Percentiles rank a stretch among this genome's conserved stretches.
phyloP scores from a whole-genome alignment of 2,329 filamentous ascomycete genomes.

The Aureobasidium melanogenum region DNA sequence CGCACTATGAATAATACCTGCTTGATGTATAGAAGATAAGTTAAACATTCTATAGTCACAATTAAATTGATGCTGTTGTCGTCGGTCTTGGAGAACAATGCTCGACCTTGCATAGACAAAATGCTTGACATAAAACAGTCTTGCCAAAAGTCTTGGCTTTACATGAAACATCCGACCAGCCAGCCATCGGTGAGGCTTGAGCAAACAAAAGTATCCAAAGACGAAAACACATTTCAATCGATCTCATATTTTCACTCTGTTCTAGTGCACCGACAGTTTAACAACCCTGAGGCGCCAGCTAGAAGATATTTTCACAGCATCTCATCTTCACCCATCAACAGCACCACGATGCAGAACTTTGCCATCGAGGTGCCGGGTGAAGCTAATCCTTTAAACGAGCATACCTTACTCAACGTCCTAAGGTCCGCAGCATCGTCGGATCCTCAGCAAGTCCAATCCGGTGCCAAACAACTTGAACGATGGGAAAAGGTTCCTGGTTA shows the following conservation, averaged over 20 bases:
- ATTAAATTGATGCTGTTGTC: background rate
- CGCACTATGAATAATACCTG: too few relatives aligned
- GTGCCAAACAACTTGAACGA: conserved; percentile 42
- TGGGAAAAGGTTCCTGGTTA: conserved; percentile 42
- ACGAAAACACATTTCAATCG: background rate
- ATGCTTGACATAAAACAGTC: background rate
- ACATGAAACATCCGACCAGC: background rate
- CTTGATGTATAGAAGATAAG: background rate
- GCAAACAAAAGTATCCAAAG: background rate
- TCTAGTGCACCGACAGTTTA: background rate
- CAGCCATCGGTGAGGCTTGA: background rate
- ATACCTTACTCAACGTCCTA: conserved; percentile 39
- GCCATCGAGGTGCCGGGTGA: conserved; percentile 69
- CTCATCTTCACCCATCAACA: background rate
- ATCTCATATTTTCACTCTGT: background rate
- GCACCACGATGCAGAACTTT: conserved; percentile 18
- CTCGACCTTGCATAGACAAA: background rate
- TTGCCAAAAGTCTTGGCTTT: background rate
- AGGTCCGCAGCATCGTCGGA: conserved; percentile 39
- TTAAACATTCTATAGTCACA: background rate
- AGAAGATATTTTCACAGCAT: background rate
- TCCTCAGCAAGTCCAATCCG: conserved; percentile 41
- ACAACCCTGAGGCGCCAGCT: too few relatives aligned
- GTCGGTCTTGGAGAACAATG: background rate
- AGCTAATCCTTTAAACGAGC: conserved; percentile 50